Base-by-base conservation (phyloP, 2,329 filamentous ascomycete species). In the Xylariales sp. region DNA sequence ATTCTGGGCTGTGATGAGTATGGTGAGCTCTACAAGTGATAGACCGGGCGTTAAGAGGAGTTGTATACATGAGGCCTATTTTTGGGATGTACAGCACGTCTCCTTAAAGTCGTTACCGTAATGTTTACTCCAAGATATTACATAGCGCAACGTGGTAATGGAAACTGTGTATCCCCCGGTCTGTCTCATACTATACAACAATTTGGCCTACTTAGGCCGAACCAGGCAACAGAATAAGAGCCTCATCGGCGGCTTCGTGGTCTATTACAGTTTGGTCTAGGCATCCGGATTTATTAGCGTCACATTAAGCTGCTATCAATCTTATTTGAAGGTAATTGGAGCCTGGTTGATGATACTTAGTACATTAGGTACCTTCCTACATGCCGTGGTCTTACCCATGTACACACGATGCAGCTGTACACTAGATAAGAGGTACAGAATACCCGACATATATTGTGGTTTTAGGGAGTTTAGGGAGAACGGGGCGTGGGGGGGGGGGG, bases 11-110 rank as follows among this genome's bases (percentile, higher is more conserved):
- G 45, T 62, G 43, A 54, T 52, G 48, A 46, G 60, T 50, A 58
- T 9, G 49, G 36, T 36, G 57, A 50, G 39, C 43, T 65, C 41
- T 36, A 60, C 62, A 43, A 34, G 63, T 56, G 60, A 55, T 67
- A 67, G 62, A 65, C 39, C 34, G 55, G 64, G 61, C 43, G 56
- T 64, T 61, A 14, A 43, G 41, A 39, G 62, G 68, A 65, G 62
- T 70, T 68, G 68, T 68, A 68, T 68, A 68, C 53, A 56, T 65
- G 43, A 65, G 14, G 12, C 32, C 54, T 62, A 54, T 34, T 28
- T 5, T 41, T 50, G 43, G 45, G 64, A 46, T 67, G 56, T 18
- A 32, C 41, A 6, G 52, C 57, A 53, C n/a, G 55, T 53, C 53
- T 61, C 48, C 23, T 57, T 56, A 3, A 30, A 36, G 50, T 50